Base-by-base conservation (phyloP, 345 rosid genomes). In the Noccaea bulbosa region DNA sequence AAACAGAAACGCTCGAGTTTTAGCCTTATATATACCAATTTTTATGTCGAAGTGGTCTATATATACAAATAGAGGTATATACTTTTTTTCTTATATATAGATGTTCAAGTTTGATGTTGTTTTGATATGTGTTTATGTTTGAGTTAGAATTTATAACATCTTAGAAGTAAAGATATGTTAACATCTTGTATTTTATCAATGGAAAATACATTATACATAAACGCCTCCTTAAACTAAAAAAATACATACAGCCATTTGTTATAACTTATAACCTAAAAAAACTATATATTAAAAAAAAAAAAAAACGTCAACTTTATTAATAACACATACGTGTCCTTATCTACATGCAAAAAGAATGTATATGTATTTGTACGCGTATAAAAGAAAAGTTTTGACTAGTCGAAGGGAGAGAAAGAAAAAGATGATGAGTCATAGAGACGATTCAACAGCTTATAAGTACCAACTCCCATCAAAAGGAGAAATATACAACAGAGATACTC, bases 371-470 rank as follows among this genome's bases (percentile, higher is more conserved):
- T 71, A 71, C 39, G 55, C 53, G 56, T 72, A 27, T 45, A 65
- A 49, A 48, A n/a, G n/a, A 27, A 61, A 57, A 57, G 67, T 39
- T 44, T 35, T 66, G 54, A 73, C 66, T 58, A 66, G 67, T 67
- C 12, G 48, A 72, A 53, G 40, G 48, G 11, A 50, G 46, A 34
- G 54, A 66, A 66, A 49, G 46, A 24, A 22, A 73, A 59, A 66
- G 40, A 16, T 43, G 77, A 66, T 59, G 72, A 74, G 78, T 66
- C 72, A 66, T 22, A 41, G 38, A 73, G 62, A 60, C 63, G 7
- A 59, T 50, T 59, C 55, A 59, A 3, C 68, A 59, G 41, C 73
- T 67, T 74, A 67, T 74, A 74, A 67, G 73, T 74, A 74, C 62
- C 5, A 5, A 57, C 41, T 34, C 72, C 72, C 61, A 59, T 8